Conservation (phyloP, 2,329 filamentous ascomycete genomes). For the Colletotrichum spaethianum region DNA sequence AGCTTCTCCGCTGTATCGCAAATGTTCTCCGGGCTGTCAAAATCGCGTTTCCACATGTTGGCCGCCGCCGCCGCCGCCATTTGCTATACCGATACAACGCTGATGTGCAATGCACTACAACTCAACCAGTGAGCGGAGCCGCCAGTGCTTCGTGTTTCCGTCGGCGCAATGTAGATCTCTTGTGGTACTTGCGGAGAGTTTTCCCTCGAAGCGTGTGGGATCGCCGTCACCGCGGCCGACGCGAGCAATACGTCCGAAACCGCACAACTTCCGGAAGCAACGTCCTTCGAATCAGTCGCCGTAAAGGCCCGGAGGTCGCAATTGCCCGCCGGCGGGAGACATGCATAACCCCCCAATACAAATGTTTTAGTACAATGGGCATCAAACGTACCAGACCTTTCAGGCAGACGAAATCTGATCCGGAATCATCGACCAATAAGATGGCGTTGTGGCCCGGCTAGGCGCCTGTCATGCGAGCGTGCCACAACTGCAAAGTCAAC, state of each 20-base stretch:
- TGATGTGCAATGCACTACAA: not conserved
- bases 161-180: conserved; percentile 28
- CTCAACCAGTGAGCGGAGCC: not conserved
- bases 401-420: not conserved
- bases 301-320: not conserved
- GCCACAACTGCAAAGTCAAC: conserved; percentile 24
- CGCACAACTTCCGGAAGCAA: not conserved
- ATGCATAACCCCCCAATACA: conserved; percentile 5
- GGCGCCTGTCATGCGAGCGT: conserved; percentile 29
- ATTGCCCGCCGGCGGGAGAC: not conserved
- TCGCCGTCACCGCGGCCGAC: conserved; percentile 25
- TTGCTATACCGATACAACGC: too few species aligned
- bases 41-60: not conserved
- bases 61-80: not conserved
- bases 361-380: conserved; percentile 18
- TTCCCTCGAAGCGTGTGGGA: conserved; percentile 19
- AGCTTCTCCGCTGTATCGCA: not conserved
- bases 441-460: conserved; percentile 12
- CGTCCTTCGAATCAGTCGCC: not conserved
- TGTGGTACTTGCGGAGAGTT: conserved; percentile 10
- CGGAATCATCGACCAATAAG: not conserved
- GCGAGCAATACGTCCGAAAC: conserved; percentile 10
- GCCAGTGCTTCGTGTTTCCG: not conserved
- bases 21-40: not conserved
- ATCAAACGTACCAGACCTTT: conserved; percentile 7